Evolutionary conservation across 2,329 filamentous ascomycete species (phyloP).

Genomic region (Blastomyces silverae): DNA sequence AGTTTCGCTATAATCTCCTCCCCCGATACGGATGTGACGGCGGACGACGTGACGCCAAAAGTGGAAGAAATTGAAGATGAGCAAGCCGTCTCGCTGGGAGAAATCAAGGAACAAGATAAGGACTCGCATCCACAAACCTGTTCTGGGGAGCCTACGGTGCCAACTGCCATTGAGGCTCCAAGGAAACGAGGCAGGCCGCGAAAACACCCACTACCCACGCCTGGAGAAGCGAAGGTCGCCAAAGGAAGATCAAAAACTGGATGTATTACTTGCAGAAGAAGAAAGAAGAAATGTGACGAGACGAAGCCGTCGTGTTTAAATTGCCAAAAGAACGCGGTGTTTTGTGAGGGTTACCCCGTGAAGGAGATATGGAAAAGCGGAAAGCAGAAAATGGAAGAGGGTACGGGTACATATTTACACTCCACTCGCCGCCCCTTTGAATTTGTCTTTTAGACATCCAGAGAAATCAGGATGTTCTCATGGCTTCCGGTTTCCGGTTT

Average conservation of each 20-base stretch:
- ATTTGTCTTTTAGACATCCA: not conserved
- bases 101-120: conserved; percentile 30
- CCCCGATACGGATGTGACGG: conserved; percentile 22
- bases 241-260: conserved; percentile 61
- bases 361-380: conserved; percentile 84
- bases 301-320: conserved; percentile 53
- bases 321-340: conserved; percentile 87
- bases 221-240: conserved; percentile 61
- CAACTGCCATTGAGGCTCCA: conserved; percentile 23
- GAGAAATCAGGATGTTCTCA: not conserved
- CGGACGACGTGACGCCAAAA: conserved; percentile 45
- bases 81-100: conserved; percentile 26
- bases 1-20: conserved; percentile 27
- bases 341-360: conserved; percentile 83
- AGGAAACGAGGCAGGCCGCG: conserved; percentile 71
- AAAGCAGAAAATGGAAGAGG: conserved; percentile 65
- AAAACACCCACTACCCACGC: conserved; percentile 64
- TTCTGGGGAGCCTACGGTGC: conserved; percentile 24
- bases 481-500: too few relatives aligned
- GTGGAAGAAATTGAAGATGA: conserved; percentile 50
- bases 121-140: conserved; percentile 28
- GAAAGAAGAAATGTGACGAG: conserved; percentile 56
- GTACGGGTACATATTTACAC: conserved; percentile 39
- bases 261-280: conserved; percentile 53
- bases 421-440: too few relatives aligned